Percentiles rank a stretch among this genome's conserved stretches.
Evolutionary conservation across 2,329 filamentous ascomycete genomes (phyloP).

Genomic region (Dactylellina sp.): DNA sequence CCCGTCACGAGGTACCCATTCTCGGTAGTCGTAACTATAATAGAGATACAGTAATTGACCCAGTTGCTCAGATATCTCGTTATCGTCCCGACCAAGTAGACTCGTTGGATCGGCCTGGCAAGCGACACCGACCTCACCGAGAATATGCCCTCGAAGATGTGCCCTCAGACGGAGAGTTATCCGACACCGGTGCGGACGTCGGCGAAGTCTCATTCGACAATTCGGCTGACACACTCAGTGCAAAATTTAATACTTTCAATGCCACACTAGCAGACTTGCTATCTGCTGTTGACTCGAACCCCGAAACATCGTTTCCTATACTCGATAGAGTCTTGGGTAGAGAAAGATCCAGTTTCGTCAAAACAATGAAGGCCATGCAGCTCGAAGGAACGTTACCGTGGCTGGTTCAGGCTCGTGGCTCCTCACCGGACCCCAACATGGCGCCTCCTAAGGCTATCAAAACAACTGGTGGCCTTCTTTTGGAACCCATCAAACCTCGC

Average conservation of each 20-base stretch:
- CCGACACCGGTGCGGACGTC: conserved; percentile 54
- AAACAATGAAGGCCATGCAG: conserved; percentile 68
- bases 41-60: conserved; percentile 4
- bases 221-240: conserved; percentile 36
- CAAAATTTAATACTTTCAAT: conserved; percentile 57
- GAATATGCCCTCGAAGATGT: conserved; percentile 34
- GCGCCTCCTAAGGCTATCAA: conserved; percentile 30
- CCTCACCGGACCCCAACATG: conserved; percentile 13
- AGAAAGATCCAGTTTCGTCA: conserved; percentile 58
- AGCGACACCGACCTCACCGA: conserved; percentile 39
- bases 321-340: conserved; percentile 56
- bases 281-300: conserved; percentile 28
- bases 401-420: conserved; percentile 34
- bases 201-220: conserved; percentile 43
- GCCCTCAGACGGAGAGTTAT: conserved; percentile 45
- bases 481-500: conserved; percentile 37
- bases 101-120: conserved; percentile 38
- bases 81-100: conserved; percentile 16
- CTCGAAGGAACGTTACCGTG: conserved; percentile 62
- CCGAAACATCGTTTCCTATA: conserved; percentile 25
- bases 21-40: background rate
- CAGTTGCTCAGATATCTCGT: conserved; percentile 3
- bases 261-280: conserved; percentile 58
- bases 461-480: conserved; percentile 36
- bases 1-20: conserved; percentile 34